phyloP scores from a whole-genome alignment of 2,329 filamentous ascomycete species.

The Teratosphaeriaceae sp. region DNA sequence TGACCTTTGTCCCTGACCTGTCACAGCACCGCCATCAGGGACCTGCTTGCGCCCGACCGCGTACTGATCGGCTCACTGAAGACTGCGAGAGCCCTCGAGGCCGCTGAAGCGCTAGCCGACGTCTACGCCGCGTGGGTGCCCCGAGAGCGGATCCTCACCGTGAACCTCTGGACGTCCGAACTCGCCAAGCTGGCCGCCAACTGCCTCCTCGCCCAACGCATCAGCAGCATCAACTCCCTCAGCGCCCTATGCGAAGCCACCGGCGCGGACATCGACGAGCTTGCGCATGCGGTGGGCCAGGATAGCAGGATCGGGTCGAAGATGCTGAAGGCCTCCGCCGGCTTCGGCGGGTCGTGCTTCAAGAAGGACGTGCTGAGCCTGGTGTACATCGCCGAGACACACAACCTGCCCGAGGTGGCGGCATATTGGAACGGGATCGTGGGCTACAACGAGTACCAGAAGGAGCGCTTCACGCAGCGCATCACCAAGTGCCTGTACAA shows the following conservation, averaged over 20 bases:
- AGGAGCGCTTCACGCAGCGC: conserved; percentile 58
- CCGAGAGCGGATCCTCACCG: conserved; percentile 57
- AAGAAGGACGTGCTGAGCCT: conserved; percentile 70
- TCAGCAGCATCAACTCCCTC: conserved; percentile 73
- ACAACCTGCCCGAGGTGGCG: conserved; percentile 63
- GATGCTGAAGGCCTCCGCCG: conserved; percentile 66
- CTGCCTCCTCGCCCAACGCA: conserved; percentile 70
- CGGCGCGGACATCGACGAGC: conserved; percentile 67
- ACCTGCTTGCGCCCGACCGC: conserved; percentile 63
- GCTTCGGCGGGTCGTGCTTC: conserved; percentile 75
- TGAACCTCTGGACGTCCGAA: conserved; percentile 70
- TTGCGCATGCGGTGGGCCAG: conserved; percentile 45
- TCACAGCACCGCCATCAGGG: conserved; percentile 64
- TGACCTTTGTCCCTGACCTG: too few relatives aligned
- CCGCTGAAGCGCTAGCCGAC: conserved; percentile 55
- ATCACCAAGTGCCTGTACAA: conserved; percentile 62
- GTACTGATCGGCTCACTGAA: conserved; percentile 66
- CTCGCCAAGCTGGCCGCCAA: conserved; percentile 72
- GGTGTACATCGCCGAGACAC: conserved; percentile 64
- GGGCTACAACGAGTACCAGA: conserved; percentile 67
- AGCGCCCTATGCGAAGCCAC: conserved; percentile 69
- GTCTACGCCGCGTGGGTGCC: conserved; percentile 69
- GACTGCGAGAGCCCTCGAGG: conserved; percentile 53
- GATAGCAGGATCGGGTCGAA: conserved; percentile 65
- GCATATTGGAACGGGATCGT: conserved; percentile 69